phyloP scores from a whole-genome alignment of 2,329 filamentous ascomycete genomes.

The Aureobasidium lini region DNA sequence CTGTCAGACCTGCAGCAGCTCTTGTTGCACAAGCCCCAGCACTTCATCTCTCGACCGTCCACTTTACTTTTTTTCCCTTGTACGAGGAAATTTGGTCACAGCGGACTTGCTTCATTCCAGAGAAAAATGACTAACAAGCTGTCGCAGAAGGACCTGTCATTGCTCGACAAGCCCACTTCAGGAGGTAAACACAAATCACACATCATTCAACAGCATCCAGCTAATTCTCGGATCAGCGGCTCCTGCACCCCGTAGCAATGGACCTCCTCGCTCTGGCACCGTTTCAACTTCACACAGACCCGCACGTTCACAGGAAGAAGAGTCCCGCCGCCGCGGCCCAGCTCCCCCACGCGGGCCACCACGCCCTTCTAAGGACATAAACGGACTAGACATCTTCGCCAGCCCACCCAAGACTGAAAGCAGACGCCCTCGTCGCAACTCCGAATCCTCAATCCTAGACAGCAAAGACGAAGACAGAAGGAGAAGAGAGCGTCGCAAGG shows the following conservation, averaged over 20 bases:
- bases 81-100: neutral
- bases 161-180: slow-evolving; percentile 51
- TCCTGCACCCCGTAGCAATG: slow-evolving; percentile 2
- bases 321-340: slow-evolving; percentile 45
- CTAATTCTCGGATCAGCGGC: slow-evolving; percentile 31
- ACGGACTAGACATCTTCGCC: slow-evolving; percentile 37
- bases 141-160: slow-evolving; percentile 56
- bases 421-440: slow-evolving; percentile 61
- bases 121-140: slow-evolving; percentile 13
- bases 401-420: slow-evolving; percentile 34
- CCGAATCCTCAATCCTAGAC: slow-evolving; percentile 67
- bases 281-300: slow-evolving; percentile 51
- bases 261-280: slow-evolving; percentile 32
- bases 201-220: neutral
- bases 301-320: slow-evolving; percentile 60
- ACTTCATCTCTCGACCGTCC: neutral
- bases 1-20: neutral
- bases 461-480: slow-evolving; percentile 54
- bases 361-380: slow-evolving; percentile 28
- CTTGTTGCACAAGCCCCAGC: slow-evolving; percentile 3
- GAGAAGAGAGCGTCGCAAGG: slow-evolving; percentile 33
- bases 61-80: neutral
- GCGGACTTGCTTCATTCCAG: neutral
- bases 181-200: slow-evolving; percentile 25
- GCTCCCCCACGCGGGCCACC: slow-evolving; percentile 29